These are phyloP conservation scores for Boletus sp. DNA, from an alignment of 768 basidiomycete genomes.

Conservation along the genomic window DNA sequence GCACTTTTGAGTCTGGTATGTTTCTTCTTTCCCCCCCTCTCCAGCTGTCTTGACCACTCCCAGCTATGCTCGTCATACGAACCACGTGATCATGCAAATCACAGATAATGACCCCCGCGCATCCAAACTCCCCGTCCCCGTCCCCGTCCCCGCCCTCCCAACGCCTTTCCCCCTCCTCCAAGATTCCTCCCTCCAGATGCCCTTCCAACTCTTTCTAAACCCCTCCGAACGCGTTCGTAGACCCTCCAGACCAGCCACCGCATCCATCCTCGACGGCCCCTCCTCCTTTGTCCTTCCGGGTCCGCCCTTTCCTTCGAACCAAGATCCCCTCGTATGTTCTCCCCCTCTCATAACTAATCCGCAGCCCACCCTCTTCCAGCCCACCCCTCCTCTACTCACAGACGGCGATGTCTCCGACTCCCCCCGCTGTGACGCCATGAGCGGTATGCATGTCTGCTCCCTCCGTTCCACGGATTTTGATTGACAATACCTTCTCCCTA, in stretches of 20 bases:
- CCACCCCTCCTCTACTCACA: slow-evolving; percentile 1
- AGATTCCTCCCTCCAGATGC: slow-evolving; percentile 29
- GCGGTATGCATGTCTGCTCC: slow-evolving; percentile 19
- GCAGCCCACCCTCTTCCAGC: slow-evolving; percentile 1
- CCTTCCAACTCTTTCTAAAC: slow-evolving; percentile 34
- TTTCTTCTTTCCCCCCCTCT: neutral
- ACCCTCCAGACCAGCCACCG: slow-evolving; percentile 41
- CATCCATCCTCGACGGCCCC: slow-evolving; percentile 44
- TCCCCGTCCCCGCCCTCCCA: slow-evolving; percentile 16
- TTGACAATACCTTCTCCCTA: slow-evolving; percentile 14
- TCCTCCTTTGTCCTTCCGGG: slow-evolving; percentile 42
- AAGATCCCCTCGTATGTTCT: slow-evolving; percentile 11
- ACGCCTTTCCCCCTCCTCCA: slow-evolving; percentile 25
- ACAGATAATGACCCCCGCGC: slow-evolving; percentile 22
- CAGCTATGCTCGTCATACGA: neutral
- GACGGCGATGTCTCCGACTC: slow-evolving; percentile 14
- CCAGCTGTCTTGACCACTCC: neutral
- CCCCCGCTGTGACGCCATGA: slow-evolving; percentile 11
- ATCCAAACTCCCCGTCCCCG: neutral
- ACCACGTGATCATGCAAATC: slow-evolving; percentile 30
- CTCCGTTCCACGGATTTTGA: slow-evolving; percentile 1
- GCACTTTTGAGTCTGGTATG: neutral
- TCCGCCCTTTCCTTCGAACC: slow-evolving; percentile 14
- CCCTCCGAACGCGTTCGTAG: slow-evolving; percentile 27
- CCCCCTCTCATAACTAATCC: neutral